Percentiles rank a stretch among this genome's conserved stretches.
Conservation (phyloP, 1,139 yeast species). For the Hemisphaericaspora subhashii region DNA sequence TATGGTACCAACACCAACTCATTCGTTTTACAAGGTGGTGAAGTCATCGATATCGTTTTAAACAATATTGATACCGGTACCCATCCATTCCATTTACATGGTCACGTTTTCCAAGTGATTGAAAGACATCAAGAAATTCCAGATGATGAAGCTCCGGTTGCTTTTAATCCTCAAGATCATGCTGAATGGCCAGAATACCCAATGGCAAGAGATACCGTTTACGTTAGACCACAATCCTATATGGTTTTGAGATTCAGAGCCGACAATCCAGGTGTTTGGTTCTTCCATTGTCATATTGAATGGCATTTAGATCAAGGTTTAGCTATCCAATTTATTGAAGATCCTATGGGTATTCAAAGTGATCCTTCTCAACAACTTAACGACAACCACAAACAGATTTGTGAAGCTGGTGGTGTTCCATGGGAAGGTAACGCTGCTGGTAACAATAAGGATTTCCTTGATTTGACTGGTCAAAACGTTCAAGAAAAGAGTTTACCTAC, state of each 20-base stretch:
- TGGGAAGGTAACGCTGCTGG: conserved; percentile 74
- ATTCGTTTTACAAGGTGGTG: conserved; percentile 59
- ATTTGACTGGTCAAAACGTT: conserved; percentile 55
- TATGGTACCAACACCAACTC: conserved; percentile 72
- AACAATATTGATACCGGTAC: conserved; percentile 80
- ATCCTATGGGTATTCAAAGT: conserved; percentile 56
- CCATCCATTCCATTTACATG: conserved; percentile 94
- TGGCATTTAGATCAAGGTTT: conserved; percentile 94
- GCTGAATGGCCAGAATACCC: conserved; percentile 62
- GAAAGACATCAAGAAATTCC: conserved; percentile 55
- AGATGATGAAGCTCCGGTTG: conserved; percentile 47
- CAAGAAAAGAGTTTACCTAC: conserved; percentile 60
- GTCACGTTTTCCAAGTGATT: conserved; percentile 76
- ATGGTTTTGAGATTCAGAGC: conserved; percentile 69
- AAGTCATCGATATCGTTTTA: conserved; percentile 67
- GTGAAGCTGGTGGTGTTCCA: conserved; percentile 45
- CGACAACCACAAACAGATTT: conserved; percentile 47
- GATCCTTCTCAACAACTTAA: conserved; percentile 37
- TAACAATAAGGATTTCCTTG: conserved; percentile 51
- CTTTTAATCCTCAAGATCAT: conserved; percentile 49
- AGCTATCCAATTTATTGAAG: conserved; percentile 70
- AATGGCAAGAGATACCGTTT: conserved; percentile 62
- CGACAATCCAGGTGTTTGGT: conserved; percentile 89
- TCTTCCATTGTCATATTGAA: conserved; percentile 92
- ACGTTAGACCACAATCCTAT: conserved; percentile 65